These are phyloP conservation scores for Mucor lusitanicus DNA, from an alignment of 371 early-diverging fungal genomes.

Conservation along the genomic window DNA sequence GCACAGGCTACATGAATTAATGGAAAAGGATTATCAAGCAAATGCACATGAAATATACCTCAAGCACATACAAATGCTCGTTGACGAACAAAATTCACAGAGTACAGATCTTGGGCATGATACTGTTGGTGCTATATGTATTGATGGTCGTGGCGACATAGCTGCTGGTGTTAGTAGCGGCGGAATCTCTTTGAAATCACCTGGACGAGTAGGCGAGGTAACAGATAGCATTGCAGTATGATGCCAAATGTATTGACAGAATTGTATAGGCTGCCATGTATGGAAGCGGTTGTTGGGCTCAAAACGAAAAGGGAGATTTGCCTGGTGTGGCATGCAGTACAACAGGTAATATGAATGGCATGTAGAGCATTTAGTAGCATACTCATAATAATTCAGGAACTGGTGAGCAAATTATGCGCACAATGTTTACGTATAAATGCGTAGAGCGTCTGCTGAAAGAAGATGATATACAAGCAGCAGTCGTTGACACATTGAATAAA, in stretches of 20 bases:
- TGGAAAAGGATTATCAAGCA: neutral
- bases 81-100: conserved; percentile 7
- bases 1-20: neutral
- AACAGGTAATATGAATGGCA: conserved; percentile 37
- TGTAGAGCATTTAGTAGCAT: neutral
- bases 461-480: conserved; percentile 35
- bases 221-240: neutral
- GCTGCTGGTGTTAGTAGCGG: conserved; percentile 87
- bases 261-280: conserved; percentile 66
- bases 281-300: conserved; percentile 77
- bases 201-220: conserved; percentile 89
- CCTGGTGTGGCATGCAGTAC: conserved; percentile 69
- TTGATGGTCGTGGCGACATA: conserved; percentile 68
- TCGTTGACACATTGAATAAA: conserved; percentile 22
- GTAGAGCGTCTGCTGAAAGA: conserved; percentile 34
- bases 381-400: conserved; percentile 47
- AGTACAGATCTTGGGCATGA: conserved; percentile 56
- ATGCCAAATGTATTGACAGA: neutral
- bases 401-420: conserved; percentile 83
- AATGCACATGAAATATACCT: conserved; percentile 23
- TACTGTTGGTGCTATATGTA: conserved; percentile 86
- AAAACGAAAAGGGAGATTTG: conserved; percentile 24
- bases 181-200: conserved; percentile 81
- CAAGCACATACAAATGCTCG: conserved; percentile 25
- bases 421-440: conserved; percentile 62